Evolutionary conservation across 257 asterid genomes (phyloP), one percentile per base, ranked within the genome.

Genomic region (Capsicum chinense): DNA sequence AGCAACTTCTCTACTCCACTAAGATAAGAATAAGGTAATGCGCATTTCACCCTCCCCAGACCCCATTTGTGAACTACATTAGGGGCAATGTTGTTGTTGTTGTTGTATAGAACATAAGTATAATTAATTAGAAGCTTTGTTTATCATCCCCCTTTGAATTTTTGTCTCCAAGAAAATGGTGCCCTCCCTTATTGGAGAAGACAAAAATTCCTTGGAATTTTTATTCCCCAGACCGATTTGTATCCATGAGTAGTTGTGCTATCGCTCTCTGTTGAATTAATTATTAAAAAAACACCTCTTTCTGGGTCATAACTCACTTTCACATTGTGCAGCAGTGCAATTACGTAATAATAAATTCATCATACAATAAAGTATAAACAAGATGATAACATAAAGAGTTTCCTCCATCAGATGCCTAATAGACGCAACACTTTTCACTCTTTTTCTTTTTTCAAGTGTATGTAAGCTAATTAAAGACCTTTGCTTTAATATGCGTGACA

Each of bases 101-200:
- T 26, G 33, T 26, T 26, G 33, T 26, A 26, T 26, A 39, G 0
- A 9, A 21, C 7, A 54, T 15, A 54, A 33, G 26, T 15, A 48
- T 56, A 68, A 68, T 15, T 39, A 69, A 69, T 26, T 8, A 8
- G 26, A 69, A 26, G 26, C 1, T 73, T 73, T 19, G 7, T 52
- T 21, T 14, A 48, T 52, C 21, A 52, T 76, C 47, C 16, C 33
- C 56, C 33, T 73, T 19, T 21, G 8, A 13, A 13, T 7, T 15
- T 15, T 37, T 54, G 26, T 14, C 63, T 76, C 81, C 81, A 54
- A 52, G 63, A 78, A 78, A 78, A 52, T 76, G 81, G 64, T 54
- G 9, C 9, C 47, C 44, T 69, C 15, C 9, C 5, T 3, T 7
- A 47, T 50, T 21, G 81, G 62, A 76, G 9, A 13, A 54, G 64